Evolutionary conservation across 2,329 filamentous ascomycete species (phyloP), one percentile per base, ranked within the genome.

Genomic region (Colletotrichum gigasporum): DNA sequence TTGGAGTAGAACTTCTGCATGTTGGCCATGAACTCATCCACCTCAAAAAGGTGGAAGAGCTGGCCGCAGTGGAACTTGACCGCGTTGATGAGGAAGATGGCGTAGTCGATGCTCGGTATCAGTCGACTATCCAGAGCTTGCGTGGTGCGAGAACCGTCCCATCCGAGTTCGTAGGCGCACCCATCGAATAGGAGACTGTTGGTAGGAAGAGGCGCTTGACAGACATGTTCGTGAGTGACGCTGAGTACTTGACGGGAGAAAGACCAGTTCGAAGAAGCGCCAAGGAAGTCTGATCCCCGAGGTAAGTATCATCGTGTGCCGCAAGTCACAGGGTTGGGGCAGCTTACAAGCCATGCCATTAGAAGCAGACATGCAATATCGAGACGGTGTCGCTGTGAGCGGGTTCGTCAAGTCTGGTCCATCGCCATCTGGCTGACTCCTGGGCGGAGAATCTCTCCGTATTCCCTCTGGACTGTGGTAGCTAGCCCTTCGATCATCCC

Each of bases 21-120:
- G 5, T 34, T 35, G 63, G 37, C 52, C 78, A 84, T 84, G 59
- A 87, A 87, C 1, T 75, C 76, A 6, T 79, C 76, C 44, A 86
- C 84, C 16, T 87, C 83, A 37, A 87, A 85, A 1, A 87, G 72
- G 45, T 86, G 83, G 7, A 85, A 84, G 2, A 86, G 69, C 26
- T 85, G 84, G 1, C 81, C 80, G 51, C 83, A 85, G 59, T 86
- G 83, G 41, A 86, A 87, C 56, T 86, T 86, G 61, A 86, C 83
- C 0, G 83, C 80, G 59, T 85, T 86, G 73, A 86, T 82, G 4
- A 87, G 71, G 59, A 83, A 86, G 3, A 83, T 73, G 2, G 82
- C 81, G 63, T 83, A 80, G 67, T 87, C 84, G 0, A 82, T 74
- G 1, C 80, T 82, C 3, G 62, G 62, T 8, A 12, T 71, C 67